These are phyloP conservation scores for Boletus fagicola DNA, from an alignment of 768 basidiomycete genomes.

Conservation along the genomic window DNA sequence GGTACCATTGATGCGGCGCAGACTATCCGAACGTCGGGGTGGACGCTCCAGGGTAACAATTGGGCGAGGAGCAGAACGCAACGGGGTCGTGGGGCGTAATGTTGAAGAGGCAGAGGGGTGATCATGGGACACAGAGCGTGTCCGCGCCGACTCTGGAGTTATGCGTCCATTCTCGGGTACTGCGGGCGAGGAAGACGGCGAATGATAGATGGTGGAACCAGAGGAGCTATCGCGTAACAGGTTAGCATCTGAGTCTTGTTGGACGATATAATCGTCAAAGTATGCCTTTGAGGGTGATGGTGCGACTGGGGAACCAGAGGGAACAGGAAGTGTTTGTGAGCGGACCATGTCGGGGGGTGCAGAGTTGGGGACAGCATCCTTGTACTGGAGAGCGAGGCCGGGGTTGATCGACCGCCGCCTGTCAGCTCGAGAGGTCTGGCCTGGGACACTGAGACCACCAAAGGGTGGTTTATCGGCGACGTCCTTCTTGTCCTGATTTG, in stretches of 20 bases:
- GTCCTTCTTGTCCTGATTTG: slow-evolving; percentile 15
- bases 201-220: slow-evolving; percentile 31
- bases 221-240: slow-evolving; percentile 29
- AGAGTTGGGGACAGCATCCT: slow-evolving; percentile 10
- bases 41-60: slow-evolving; percentile 35
- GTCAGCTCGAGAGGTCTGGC: slow-evolving; percentile 38
- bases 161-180: slow-evolving; percentile 33
- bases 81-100: slow-evolving; percentile 15
- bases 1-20: slow-evolving; percentile 18
- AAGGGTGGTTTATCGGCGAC: slow-evolving; percentile 5
- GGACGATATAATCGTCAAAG: slow-evolving; percentile 19
- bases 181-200: slow-evolving; percentile 40
- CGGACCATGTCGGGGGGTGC: slow-evolving; percentile 30
- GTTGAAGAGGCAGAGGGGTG: neutral
- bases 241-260: slow-evolving; percentile 25
- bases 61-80: slow-evolving; percentile 25
- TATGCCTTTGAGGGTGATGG: slow-evolving; percentile 18
- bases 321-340: slow-evolving; percentile 30
- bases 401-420: slow-evolving; percentile 59
- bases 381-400: slow-evolving; percentile 37
- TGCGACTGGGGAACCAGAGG: slow-evolving; percentile 24
- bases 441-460: slow-evolving; percentile 28
- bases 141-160: slow-evolving; percentile 41
- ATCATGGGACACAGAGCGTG: slow-evolving; percentile 39
- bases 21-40: slow-evolving; percentile 35